Base-by-base conservation (phyloP, 208 protist genomes). In the Polymyxa betae region DNA sequence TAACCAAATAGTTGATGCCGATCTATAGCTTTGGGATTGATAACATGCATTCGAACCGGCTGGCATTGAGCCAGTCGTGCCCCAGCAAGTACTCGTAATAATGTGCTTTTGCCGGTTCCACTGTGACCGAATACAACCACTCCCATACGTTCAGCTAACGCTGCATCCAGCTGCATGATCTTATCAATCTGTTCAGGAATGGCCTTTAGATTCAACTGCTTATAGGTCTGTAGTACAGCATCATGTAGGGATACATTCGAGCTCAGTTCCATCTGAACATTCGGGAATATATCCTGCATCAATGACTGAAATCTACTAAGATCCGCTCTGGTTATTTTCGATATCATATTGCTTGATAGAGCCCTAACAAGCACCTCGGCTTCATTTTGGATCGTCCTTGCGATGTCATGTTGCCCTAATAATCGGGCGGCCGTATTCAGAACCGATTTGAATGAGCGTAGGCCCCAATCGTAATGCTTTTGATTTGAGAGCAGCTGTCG, bases 381-480 rank as follows among this genome's bases (percentile, higher is more conserved):
- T 93, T 99, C 98, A 35, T 60, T 89, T 40, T 90, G 45, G 77
- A 29, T 60, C 77, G 44, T 52, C 68, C 0, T 89, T 38, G 32
- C 0, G 10, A 52, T n/a, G 10, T 32, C 66, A 45, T 98, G 95
- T 68, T 95, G 94, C 46, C 97, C 97, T 88, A 95, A 96, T 24
- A 98, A 93, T 24, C 95, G 95, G 24, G 12, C 49, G 24, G 12
- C 49, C 5, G 24, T 5, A 24, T 24, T 5, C 38, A 92, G 88
- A 20, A 98, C 95, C 66, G 97, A 96, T 94, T 99, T 99, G 93
- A 99, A 96, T 0, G 98, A 95, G 88, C 98, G 97, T 87, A 99
- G 95, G 35, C 98, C 98, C 98, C 97, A 99, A 93, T 99, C 98
- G 93, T 99, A 99, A 94, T 99, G 98, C 92, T 98, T 96, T 94